These are phyloP conservation scores for Onygena corvina DNA, from an alignment of 2,329 filamentous ascomycete species.

Conservation along the genomic window DNA sequence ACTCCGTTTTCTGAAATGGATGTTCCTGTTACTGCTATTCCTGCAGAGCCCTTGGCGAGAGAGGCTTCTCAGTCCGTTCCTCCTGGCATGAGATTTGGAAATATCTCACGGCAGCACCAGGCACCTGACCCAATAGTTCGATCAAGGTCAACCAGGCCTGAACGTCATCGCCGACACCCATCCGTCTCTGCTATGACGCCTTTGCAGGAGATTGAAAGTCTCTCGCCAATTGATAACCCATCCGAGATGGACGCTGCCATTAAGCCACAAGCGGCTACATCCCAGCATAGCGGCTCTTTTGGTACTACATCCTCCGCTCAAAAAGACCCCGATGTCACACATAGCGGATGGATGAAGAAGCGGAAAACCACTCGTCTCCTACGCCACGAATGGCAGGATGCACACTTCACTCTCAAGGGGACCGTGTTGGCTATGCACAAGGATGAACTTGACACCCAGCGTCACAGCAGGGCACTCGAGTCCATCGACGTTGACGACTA, in stretches of 20 bases:
- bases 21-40: conserved; percentile 64
- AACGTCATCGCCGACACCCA: conserved; percentile 22
- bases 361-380: conserved; percentile 80
- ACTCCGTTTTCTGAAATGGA: conserved; percentile 82
- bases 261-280: conserved; percentile 11
- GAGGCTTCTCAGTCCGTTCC: conserved; percentile 83
- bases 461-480: conserved; percentile 22
- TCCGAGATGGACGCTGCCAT: conserved; percentile 21
- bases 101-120: conserved; percentile 20
- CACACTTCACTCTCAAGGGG: conserved; percentile 75
- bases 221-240: conserved; percentile 24
- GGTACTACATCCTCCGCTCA: conserved; percentile 16
- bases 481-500: conserved; percentile 31
- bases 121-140: conserved; percentile 36
- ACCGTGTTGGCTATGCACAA: conserved; percentile 45
- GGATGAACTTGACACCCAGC: conserved; percentile 20
- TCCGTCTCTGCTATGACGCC: conserved; percentile 21
- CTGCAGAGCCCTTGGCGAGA: conserved; percentile 59
- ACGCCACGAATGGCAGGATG: conserved; percentile 85
- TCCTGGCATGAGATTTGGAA: conserved; percentile 76
- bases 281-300: background rate
- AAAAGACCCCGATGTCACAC: conserved; percentile 43
- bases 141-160: conserved; percentile 31
- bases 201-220: conserved; percentile 20
- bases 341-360: conserved; percentile 87